Conservation (phyloP, 345 rosid genomes). For the Psidium friedrichsthalianum region DNA sequence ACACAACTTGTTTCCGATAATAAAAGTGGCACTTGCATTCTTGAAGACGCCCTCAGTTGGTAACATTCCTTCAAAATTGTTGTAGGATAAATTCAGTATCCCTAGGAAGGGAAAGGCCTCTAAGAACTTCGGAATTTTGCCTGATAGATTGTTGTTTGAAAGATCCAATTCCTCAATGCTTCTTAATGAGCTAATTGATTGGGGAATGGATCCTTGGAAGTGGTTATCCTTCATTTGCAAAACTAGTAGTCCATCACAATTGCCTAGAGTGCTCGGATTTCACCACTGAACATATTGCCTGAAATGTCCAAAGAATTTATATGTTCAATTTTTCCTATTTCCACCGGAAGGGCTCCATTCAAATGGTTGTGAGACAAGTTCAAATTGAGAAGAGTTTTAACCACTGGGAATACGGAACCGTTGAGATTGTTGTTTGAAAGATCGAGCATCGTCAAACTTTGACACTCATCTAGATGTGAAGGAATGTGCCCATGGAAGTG, state of each 20-base stretch:
- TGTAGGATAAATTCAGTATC: slow-evolving; percentile 11
- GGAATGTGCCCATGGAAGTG: slow-evolving; percentile 7
- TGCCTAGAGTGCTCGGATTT: slow-evolving; percentile 5
- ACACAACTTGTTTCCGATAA: slow-evolving; percentile 18
- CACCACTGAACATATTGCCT: slow-evolving; percentile 6
- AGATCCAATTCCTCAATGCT: slow-evolving; percentile 4
- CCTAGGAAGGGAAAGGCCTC: background rate
- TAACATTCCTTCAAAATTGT: slow-evolving; percentile 11
- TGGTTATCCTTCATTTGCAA: slow-evolving; percentile 2
- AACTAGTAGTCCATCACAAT: background rate
- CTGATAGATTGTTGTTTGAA: slow-evolving; percentile 12
- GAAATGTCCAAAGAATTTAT: slow-evolving; percentile 6
- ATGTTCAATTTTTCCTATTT: slow-evolving; percentile 2
- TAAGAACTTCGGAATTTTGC: slow-evolving; percentile 7
- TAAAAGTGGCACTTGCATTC: slow-evolving; percentile 3
- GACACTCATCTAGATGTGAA: background rate
- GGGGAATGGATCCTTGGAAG: slow-evolving; percentile 10
- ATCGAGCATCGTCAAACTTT: background rate
- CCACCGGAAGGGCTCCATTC: background rate
- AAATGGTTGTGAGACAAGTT: slow-evolving; percentile 9
- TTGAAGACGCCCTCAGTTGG: slow-evolving; percentile 10
- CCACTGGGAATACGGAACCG: slow-evolving; percentile 1
- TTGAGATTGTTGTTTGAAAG: slow-evolving; percentile 11
- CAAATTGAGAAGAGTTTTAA: background rate
- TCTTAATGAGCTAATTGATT: slow-evolving; percentile 1